Conservation (phyloP, 371 early-diverging fungal genomes). For the Dentiscutata heterogama region DNA sequence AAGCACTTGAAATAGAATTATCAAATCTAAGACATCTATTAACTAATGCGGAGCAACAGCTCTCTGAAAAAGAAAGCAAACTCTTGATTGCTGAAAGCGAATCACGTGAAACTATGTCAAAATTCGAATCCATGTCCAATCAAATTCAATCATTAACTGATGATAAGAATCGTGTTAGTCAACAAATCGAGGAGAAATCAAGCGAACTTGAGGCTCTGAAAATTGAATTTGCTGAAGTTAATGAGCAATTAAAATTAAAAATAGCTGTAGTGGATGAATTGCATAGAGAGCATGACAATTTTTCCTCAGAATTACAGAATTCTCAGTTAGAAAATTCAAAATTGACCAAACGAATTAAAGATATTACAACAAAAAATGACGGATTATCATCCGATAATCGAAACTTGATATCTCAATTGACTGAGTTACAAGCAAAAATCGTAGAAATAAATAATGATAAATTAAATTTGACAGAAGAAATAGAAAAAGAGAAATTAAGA, state of each 20-base stretch:
- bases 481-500: slow-evolving; percentile 28
- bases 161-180: not conserved
- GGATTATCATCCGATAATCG: slow-evolving; percentile 40
- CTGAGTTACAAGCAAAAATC: slow-evolving; percentile 34
- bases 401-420: slow-evolving; percentile 35
- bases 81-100: not conserved
- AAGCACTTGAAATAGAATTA: slow-evolving; percentile 44
- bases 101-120: slow-evolving; percentile 5
- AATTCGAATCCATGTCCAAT: slow-evolving; percentile 3
- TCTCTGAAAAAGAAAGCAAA: slow-evolving; percentile 18
- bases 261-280: slow-evolving; percentile 5
- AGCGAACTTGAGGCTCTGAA: not conserved
- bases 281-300: slow-evolving; percentile 29
- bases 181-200: not conserved
- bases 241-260: slow-evolving; percentile 5
- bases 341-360: slow-evolving; percentile 40
- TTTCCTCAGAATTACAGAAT: slow-evolving; percentile 27
- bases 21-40: slow-evolving; percentile 37
- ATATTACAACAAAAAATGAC: slow-evolving; percentile 39
- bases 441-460: slow-evolving; percentile 43
- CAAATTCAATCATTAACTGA: slow-evolving; percentile 16
- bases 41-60: slow-evolving; percentile 35
- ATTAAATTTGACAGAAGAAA: slow-evolving; percentile 33
- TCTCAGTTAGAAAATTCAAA: slow-evolving; percentile 39
- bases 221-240: not conserved